phyloP scores from a whole-genome alignment of 2,329 filamentous ascomycete genomes.

The Cadophora gregata region DNA sequence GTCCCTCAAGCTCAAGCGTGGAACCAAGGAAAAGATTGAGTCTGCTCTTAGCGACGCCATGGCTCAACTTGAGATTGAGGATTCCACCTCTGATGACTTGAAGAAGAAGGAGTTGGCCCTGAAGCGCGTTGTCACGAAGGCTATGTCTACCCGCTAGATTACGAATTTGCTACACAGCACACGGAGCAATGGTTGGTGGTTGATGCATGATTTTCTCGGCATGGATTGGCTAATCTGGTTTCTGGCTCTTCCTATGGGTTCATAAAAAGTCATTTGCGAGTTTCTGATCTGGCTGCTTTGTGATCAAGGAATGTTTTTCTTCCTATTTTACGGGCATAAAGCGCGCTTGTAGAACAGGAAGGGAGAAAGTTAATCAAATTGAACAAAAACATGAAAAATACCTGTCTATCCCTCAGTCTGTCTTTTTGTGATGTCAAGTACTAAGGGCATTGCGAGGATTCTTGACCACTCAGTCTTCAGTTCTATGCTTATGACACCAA shows the following conservation, averaged over 20 bases:
- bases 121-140: conserved; percentile 98
- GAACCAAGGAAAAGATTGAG: conserved; percentile 99
- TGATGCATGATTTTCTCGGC: conserved; percentile 43
- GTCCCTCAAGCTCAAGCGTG: conserved; percentile 97
- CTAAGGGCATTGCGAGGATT: background rate
- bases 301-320: conserved; percentile 39
- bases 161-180: conserved; percentile 29
- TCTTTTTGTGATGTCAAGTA: background rate
- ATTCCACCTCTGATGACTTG: conserved; percentile 88
- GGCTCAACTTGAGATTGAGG: conserved; percentile 95
- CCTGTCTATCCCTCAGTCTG: background rate
- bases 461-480: too few species aligned
- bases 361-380: conserved; percentile 42
- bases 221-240: conserved; percentile 44
- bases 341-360: conserved; percentile 46
- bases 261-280: conserved; percentile 45
- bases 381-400: conserved; percentile 31
- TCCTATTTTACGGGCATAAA: conserved; percentile 43
- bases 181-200: conserved; percentile 38
- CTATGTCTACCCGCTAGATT: conserved; percentile 84
- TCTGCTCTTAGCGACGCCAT: conserved; percentile 95
- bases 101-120: conserved; percentile 99
- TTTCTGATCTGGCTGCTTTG: conserved; percentile 39
- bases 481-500: background rate
- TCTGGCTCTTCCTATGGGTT: conserved; percentile 40